Conservation (phyloP, 2,329 filamentous ascomycete species). For the Huntiella bhutanensis region DNA sequence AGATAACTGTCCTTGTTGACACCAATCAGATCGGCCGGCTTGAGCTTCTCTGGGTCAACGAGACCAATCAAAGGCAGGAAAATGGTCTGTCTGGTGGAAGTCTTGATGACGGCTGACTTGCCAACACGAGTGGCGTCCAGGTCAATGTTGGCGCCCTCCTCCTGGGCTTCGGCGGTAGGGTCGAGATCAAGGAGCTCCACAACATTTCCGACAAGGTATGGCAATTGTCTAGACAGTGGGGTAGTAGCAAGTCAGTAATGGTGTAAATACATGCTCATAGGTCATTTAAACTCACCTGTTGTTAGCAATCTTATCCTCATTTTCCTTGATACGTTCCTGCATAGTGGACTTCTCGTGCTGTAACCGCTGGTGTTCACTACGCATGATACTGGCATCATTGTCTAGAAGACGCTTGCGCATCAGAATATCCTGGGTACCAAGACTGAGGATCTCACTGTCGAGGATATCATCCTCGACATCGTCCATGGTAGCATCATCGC, state of each 20-base stretch:
- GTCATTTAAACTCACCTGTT: constrained; percentile 49
- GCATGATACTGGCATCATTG: constrained; percentile 97
- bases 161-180: constrained; percentile 83
- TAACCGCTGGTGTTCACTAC: constrained; percentile 84
- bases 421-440: constrained; percentile 86
- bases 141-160: constrained; percentile 97
- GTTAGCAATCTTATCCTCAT: constrained; percentile 96
- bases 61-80: constrained; percentile 94
- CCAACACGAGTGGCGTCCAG: constrained; percentile 89
- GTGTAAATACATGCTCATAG: not conserved
- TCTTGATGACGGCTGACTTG: constrained; percentile 99
- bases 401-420: constrained; percentile 82
- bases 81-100: constrained; percentile 93
- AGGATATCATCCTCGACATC: constrained; percentile 71
- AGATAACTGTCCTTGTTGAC: constrained; percentile 99
- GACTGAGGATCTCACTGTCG: constrained; percentile 80
- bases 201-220: constrained; percentile 95
- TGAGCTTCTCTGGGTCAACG: constrained; percentile 85
- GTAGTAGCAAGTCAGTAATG: not conserved
- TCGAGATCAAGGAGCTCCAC: constrained; percentile 94
- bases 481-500: constrained; percentile 79
- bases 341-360: constrained; percentile 90
- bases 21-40: constrained; percentile 89
- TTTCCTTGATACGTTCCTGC: constrained; percentile 98
- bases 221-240: constrained; percentile 55